phyloP scores from a whole-genome alignment of 2,329 filamentous ascomycete species.

The Fusarium kyushuense region DNA sequence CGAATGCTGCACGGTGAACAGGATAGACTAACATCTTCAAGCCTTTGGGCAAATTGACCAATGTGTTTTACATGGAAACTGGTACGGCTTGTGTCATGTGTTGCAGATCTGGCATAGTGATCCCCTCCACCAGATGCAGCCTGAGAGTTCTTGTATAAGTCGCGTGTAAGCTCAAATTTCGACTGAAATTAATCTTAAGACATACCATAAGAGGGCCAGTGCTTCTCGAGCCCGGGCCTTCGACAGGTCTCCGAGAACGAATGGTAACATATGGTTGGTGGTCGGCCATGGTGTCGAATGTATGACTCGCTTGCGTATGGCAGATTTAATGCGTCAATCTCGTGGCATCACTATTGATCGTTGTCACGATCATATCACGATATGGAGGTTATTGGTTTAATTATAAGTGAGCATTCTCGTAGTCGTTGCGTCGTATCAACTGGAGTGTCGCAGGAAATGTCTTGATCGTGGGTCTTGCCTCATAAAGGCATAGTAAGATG shows the following conservation, averaged over 20 bases:
- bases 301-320: constrained; percentile 4
- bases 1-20: constrained; percentile 10
- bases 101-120: constrained; percentile 55
- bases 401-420: constrained; percentile 31
- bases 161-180: not conserved
- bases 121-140: constrained; percentile 39
- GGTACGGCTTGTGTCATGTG: constrained; percentile 69
- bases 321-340: constrained; percentile 8
- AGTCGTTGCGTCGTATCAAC: constrained; percentile 5
- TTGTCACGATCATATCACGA: constrained; percentile 2
- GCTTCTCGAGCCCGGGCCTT: constrained; percentile 61
- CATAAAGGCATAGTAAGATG: constrained; percentile 24
- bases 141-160: constrained; percentile 40
- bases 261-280: constrained; percentile 66
- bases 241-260: constrained; percentile 61
- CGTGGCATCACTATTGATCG: constrained; percentile 11
- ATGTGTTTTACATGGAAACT: constrained; percentile 70
- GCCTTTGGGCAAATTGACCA: constrained; percentile 64
- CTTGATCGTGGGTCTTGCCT: constrained; percentile 17
- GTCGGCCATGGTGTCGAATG: constrained; percentile 54
- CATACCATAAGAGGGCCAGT: constrained; percentile 61
- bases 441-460: not conserved
- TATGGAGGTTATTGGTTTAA: constrained; percentile 13
- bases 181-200: constrained; percentile 36
- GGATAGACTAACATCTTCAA: constrained; percentile 63